Conservation (phyloP, 2,329 filamentous ascomycete genomes). For the Penicillium italicum region DNA sequence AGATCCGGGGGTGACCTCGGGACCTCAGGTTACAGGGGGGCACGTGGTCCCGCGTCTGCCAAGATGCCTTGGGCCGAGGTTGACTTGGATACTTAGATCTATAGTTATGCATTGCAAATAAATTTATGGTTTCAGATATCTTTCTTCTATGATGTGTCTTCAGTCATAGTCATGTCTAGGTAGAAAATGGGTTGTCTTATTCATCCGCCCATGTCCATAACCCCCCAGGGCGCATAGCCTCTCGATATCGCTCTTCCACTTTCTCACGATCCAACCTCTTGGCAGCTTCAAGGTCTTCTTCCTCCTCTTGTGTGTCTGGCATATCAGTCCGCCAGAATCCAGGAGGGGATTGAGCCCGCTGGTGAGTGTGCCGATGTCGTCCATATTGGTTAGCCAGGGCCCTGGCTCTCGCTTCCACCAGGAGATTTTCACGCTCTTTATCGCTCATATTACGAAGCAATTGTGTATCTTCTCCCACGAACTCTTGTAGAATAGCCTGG, state of each 20-base stretch:
- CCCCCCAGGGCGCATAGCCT: constrained; percentile 74
- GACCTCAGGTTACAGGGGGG: constrained; percentile 20
- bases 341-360: constrained; percentile 69
- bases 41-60: constrained; percentile 27
- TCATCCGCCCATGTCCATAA: constrained; percentile 82
- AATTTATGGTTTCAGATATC: neutral
- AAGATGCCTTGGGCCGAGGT: constrained; percentile 30
- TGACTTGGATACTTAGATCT: neutral
- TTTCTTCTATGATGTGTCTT: neutral
- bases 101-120: neutral
- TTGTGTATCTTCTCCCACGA: constrained; percentile 47
- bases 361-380: constrained; percentile 71
- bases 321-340: constrained; percentile 92
- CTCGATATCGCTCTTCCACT: constrained; percentile 70
- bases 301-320: constrained; percentile 77
- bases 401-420: constrained; percentile 72
- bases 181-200: constrained; percentile 30
- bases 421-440: constrained; percentile 61
- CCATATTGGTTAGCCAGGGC: constrained; percentile 71
- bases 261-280: constrained; percentile 60
- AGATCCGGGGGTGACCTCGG: constrained; percentile 1
- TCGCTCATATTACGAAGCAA: constrained; percentile 49
- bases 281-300: constrained; percentile 62
- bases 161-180: neutral
- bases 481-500: constrained; percentile 48